phyloP scores from a whole-genome alignment of 1,139 yeast genomes.

The Candida labiduridarum region DNA sequence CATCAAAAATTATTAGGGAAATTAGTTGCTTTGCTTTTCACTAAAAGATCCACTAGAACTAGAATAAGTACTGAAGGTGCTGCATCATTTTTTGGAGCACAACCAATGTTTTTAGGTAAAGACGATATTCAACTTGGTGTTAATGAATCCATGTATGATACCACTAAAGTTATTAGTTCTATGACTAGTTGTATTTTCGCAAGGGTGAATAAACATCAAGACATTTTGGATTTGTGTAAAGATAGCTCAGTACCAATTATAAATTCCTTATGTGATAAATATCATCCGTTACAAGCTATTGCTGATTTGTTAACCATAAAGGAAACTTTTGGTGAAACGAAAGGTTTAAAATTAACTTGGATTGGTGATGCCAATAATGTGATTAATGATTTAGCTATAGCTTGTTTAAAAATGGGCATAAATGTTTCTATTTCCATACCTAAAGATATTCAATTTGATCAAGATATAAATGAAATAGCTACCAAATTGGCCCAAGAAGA shows the following conservation, averaged over 20 bases:
- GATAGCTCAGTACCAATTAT: slow-evolving; percentile 87
- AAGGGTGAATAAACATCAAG: slow-evolving; percentile 85
- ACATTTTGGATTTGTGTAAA: slow-evolving; percentile 73
- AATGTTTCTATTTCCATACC: slow-evolving; percentile 87
- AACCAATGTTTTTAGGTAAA: slow-evolving; percentile 93
- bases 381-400: slow-evolving; percentile 90
- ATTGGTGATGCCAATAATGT: slow-evolving; percentile 97
- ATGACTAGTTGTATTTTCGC: slow-evolving; percentile 97
- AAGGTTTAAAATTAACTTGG: slow-evolving; percentile 86
- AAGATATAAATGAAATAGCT: slow-evolving; percentile 59
- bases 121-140: slow-evolving; percentile 97
- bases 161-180: slow-evolving; percentile 85
- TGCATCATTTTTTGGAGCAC: slow-evolving; percentile 89
- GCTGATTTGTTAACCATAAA: slow-evolving; percentile 86
- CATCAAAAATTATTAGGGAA: slow-evolving; percentile 72
- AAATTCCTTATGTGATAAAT: slow-evolving; percentile 89
- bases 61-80: slow-evolving; percentile 96
- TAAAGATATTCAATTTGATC: slow-evolving; percentile 62
- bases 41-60: slow-evolving; percentile 93
- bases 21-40: slow-evolving; percentile 78
- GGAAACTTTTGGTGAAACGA: slow-evolving; percentile 60
- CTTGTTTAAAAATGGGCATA: slow-evolving; percentile 83
- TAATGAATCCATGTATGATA: slow-evolving; percentile 86
- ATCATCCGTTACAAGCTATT: slow-evolving; percentile 94
- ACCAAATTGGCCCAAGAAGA: slow-evolving; percentile 51